Base-by-base conservation (phyloP, 1,284 basidiomycete genomes). In the Phlebopus sp. region DNA sequence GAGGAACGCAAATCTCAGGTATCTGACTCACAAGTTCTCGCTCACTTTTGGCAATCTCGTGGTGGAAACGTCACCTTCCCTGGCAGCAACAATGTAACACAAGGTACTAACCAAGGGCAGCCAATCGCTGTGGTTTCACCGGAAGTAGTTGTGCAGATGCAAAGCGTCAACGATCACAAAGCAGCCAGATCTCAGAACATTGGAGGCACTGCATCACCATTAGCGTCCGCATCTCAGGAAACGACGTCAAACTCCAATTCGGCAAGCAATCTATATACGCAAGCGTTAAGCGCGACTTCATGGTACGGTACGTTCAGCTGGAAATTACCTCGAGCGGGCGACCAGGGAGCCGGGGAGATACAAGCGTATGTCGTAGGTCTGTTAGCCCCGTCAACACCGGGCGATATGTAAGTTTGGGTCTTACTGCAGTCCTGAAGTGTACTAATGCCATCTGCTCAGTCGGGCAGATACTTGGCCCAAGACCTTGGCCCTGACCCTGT, bases 291-390 rank as follows among this genome's bases (percentile, higher is more conserved):
- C n/a, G 3, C 30, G 2, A 4, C 37, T 43, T 1, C 42, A 10
- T 86, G 84, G 84, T 64, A 69, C 19, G 84, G 84, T 3, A 58
- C 59, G 4, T 58, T 86, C 11, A 67, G 64, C 2, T 84, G 77
- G 71, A 71, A 62, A 6, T 75, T 74, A 11, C 59, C 64, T n/a
- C 72, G 73, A 43, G 45, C 67, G 9, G 60, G 55, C 30, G 72
- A 73, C 15, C 68, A 67, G 50, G 53, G 47, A 61, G 60, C 49
- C 47, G 77, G 74, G 48, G 75, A 79, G 45, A 60, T 74, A 10
- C 69, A 69, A 45, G 64, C 75, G n/a, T 67, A 69, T 39, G 74
- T 82, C 1, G 38, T 68, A 23, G 72, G 70, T 23, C 55, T 49
- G 10, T 52, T 53, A 15, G 5, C 46, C 15, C 1, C 38, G 13